Evolutionary conservation across 768 basidiomycete species (phyloP), one percentile per base, ranked within the genome.

Genomic region (Dictyophora rubrovolvata): DNA sequence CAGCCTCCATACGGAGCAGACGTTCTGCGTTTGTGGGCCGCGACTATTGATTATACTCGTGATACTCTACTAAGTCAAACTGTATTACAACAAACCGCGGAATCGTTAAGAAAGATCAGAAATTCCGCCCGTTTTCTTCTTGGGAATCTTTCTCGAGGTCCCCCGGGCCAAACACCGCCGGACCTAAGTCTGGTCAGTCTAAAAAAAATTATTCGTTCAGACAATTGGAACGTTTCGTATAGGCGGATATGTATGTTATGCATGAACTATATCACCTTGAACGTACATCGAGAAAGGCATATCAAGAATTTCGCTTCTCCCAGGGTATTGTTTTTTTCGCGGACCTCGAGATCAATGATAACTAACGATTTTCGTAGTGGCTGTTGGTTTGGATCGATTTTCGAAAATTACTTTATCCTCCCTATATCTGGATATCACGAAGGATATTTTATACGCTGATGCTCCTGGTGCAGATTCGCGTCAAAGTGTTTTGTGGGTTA

Each of bases 161-260:
- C 75, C 82, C 1, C 64, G 18, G 21, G 20, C 10, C 14, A 42
- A 42, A 55, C 12, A 28, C 18, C 21, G 66, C 14, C 66, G 67
- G 11, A 65, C 68, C 17, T 94, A 68, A 79, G 82, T 35, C 71
- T 93, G 67, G 90, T 89, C 65, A 62, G 84, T 74, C n/a, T 55
- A 12, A 34, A n/a, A 4, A 34, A 42, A 35, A 14, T 1, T n/a
- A 42, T 47, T 23, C n/a, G 9, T 8, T 35, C 5, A 12, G 52
- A 1, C 2, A 37, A 51, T 42, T 12, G 4, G 22, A 63, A 33
- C n/a, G 5, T 36, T 28, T 51, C n/a, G 51, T 46, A 16, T 64
- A 96, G 94, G 75, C 82, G 9, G 95, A 97, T 61, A 77, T 84
- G 57, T 94, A 88, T 68, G 77, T 97, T 12, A 85, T 98, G 80